A percentile compares a stretch with the other conserved stretches of the same genome.
Conservation (phyloP, 495 filamentous ascomycete genomes). For the Daldinia grandis region DNA sequence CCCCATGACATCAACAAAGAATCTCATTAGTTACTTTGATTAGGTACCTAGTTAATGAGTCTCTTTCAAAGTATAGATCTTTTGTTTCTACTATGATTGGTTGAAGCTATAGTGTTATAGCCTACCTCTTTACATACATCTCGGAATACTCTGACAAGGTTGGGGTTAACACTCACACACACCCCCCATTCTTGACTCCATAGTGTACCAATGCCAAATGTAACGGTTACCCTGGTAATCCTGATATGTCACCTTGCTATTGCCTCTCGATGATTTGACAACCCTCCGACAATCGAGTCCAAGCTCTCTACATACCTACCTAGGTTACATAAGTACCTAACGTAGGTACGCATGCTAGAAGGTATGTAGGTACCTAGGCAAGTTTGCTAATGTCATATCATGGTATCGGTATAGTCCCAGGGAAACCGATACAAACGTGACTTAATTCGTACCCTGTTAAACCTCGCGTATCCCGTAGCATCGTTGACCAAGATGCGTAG, state of each 20-base stretch:
- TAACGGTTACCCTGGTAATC: background rate
- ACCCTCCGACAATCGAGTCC: background rate
- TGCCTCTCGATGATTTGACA: background rate
- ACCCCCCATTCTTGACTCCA: background rate
- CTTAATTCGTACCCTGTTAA: background rate
- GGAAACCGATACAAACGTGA: background rate
- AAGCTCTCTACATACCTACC: background rate
- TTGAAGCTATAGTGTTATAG: background rate
- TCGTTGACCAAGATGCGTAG: background rate
- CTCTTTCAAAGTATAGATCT: background rate
- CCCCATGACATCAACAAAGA: background rate
- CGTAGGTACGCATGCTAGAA: too few species aligned
- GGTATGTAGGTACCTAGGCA: background rate
- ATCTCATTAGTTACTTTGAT: background rate
- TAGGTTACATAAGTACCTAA: too few species aligned
- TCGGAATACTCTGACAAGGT: background rate
- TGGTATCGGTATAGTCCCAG: background rate
- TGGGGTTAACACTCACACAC: background rate
- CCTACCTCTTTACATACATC: background rate
- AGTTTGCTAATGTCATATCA: background rate
- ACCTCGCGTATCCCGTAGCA: background rate
- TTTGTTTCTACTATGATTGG: background rate
- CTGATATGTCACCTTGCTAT: background rate
- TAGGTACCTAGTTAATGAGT: background rate
- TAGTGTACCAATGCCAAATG: background rate